Evolutionary conservation across 2,329 filamentous ascomycete genomes (phyloP).

Genomic region (Albophoma yamanashiensis): DNA sequence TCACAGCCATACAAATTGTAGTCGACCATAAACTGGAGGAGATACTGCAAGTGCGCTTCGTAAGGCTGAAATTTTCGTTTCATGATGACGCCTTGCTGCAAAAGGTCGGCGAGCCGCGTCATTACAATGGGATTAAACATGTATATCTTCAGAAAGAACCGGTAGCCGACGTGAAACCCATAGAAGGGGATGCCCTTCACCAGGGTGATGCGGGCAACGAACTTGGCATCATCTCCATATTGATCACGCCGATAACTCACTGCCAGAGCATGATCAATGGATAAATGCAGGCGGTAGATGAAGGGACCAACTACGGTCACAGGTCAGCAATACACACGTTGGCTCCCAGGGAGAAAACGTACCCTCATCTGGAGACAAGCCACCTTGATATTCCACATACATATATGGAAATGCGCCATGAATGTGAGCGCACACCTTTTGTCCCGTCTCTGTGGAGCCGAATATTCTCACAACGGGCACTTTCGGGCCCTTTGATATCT

Average conservation of each 20-base stretch:
- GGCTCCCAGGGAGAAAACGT: slow-evolving; percentile 14
- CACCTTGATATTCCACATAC: slow-evolving; percentile 77
- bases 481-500: slow-evolving; percentile 53
- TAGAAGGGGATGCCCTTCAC: slow-evolving; percentile 95
- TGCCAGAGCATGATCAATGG: slow-evolving; percentile 83
- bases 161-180: slow-evolving; percentile 88
- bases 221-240: slow-evolving; percentile 54
- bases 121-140: slow-evolving; percentile 80
- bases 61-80: slow-evolving; percentile 79
- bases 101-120: slow-evolving; percentile 75
- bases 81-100: slow-evolving; percentile 82
- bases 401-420: slow-evolving; percentile 94
- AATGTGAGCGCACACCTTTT: slow-evolving; percentile 92
- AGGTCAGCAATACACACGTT: slow-evolving; percentile 3
- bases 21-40: slow-evolving; percentile 96
- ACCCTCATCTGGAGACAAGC: slow-evolving; percentile 58
- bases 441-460: slow-evolving; percentile 84
- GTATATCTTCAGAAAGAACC: slow-evolving; percentile 88
- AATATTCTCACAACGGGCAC: slow-evolving; percentile 86
- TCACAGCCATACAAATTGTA: slow-evolving; percentile 95
- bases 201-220: slow-evolving; percentile 81
- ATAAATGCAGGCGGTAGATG: slow-evolving; percentile 68
- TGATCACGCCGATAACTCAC: slow-evolving; percentile 73
- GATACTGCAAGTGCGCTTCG: slow-evolving; percentile 85
- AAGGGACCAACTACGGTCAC: slow-evolving; percentile 54